Base-by-base conservation (phyloP, 1,284 basidiomycete genomes). In the Ganoderma sp. region DNA sequence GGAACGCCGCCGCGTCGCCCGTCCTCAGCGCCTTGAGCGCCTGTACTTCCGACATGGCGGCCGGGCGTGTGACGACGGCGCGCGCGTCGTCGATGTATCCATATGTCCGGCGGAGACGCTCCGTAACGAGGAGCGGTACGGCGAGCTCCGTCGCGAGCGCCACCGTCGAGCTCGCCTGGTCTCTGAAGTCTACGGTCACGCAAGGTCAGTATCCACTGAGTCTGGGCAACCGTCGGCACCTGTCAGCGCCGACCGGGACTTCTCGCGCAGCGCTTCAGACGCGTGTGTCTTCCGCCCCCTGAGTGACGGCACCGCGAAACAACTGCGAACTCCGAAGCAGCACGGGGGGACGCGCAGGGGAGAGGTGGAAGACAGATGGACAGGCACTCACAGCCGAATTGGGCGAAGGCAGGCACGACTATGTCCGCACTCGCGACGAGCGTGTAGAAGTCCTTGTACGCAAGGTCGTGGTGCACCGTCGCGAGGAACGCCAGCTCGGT, bases 111-210 rank as follows among this genome's bases (percentile, higher is more conserved):
- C 78, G 77, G 61, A 77, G 79, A 62, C 78, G 80, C 17, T 74
- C 69, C 9, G 80, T 82, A 8, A 78, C 78, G 34, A 82, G 75
- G 28, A 81, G 78, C 8, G 81, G 80, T 2, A 81, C 80, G 71
- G 79, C 73, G 61, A 79, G 78, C 71, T 82, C 76, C 3, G 79
- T 71, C 22, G 79, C 78, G 75, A 82, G 78, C 0, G 76, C 78
- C 25, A 81, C 76, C 0, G 81, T 82, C 34, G 81, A 82, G 66
- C 80, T 82, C 22, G 81, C 80, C 63, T 81, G 80, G n/a, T 67
- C 66, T 10, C 76, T 76, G 61, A 77, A 80, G 70, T 80, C 75
- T 74, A 60, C 15, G 37, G 25, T 15, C 17, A 37, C n/a, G 22
- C 22, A 28, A 19, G 10, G 22, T 39, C 37, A 39, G 37, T 5